phyloP scores from a whole-genome alignment of 1,139 yeast genomes.

The Yarrowia galli region DNA sequence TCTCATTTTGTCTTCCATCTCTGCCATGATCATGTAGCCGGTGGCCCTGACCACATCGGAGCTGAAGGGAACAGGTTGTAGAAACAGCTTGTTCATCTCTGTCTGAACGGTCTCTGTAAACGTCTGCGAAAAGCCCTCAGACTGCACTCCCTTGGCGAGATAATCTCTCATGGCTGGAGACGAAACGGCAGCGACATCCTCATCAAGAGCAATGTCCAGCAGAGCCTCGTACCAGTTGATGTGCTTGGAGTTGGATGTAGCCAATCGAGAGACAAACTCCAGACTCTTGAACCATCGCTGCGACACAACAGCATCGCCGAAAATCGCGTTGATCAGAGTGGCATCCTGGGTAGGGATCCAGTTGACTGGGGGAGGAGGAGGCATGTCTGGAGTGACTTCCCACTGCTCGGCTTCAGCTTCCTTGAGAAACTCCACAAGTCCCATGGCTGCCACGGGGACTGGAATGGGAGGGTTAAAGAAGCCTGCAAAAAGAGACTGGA shows the following conservation, averaged over 20 bases:
- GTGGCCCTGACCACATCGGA: slow-evolving; percentile 12
- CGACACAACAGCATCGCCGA: slow-evolving; percentile 3
- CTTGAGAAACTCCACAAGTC: slow-evolving; percentile 16
- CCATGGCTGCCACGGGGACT: slow-evolving; percentile 8
- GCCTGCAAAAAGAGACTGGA: slow-evolving; percentile 22
- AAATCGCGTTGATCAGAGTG: slow-evolving; percentile 15
- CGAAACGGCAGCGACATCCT: slow-evolving; percentile 19
- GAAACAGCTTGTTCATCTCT: slow-evolving; percentile 27
- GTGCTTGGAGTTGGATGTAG: slow-evolving; percentile 14
- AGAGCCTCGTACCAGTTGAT: slow-evolving; percentile 28
- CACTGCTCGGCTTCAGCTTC: slow-evolving; percentile 24
- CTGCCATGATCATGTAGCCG: slow-evolving; percentile 32
- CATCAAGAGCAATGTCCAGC: neutral
- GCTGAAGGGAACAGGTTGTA: slow-evolving; percentile 6
- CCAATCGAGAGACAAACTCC: slow-evolving; percentile 8
- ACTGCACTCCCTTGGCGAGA: slow-evolving; percentile 21
- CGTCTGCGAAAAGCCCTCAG: slow-evolving; percentile 16
- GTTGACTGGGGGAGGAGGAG: slow-evolving; percentile 19
- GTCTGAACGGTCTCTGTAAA: slow-evolving; percentile 8
- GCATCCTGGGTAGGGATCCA: slow-evolving; percentile 20
- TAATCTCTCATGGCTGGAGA: slow-evolving; percentile 29
- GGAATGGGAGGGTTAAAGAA: slow-evolving; percentile 19
- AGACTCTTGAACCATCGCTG: slow-evolving; percentile 21
- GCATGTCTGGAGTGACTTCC: slow-evolving; percentile 15
- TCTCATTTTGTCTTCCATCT: slow-evolving; percentile 29